Evolutionary conservation across 1,284 basidiomycete genomes (phyloP).

Genomic region (Lignosus rhinocerotis): DNA sequence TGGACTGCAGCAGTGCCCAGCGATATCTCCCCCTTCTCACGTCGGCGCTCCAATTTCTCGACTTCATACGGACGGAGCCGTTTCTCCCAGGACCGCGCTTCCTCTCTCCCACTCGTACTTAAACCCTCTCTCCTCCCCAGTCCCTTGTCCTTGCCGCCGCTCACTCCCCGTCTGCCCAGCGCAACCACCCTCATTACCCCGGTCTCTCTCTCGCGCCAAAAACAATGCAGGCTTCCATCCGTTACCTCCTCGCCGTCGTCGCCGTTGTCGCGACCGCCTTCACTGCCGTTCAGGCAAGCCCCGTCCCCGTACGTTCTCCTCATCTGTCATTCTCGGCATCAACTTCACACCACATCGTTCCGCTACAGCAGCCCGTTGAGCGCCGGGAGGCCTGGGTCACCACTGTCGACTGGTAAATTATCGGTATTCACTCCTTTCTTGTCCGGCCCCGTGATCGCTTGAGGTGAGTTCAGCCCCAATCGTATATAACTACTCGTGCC

Average conservation of each 20-base stretch:
- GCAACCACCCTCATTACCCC: not conserved
- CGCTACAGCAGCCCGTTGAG: conserved; percentile 10
- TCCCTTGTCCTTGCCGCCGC: conserved; percentile 3
- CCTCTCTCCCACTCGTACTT: conserved; percentile 12
- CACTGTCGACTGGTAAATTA: conserved; percentile 21
- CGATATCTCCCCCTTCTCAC: not conserved
- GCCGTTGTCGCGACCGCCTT: conserved; percentile 17
- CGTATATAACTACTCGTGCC: conserved; percentile 2
- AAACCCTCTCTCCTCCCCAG: conserved; percentile 6
- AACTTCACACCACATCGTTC: not conserved
- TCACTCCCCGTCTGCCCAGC: conserved; percentile 1
- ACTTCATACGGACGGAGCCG: not conserved
- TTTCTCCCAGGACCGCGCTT: not conserved
- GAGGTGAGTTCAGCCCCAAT: not conserved
- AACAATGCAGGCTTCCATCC: conserved; percentile 19
- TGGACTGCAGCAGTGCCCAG: not conserved
- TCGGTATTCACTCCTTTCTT: not conserved
- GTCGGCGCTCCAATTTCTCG: not conserved
- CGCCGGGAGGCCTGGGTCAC: conserved; percentile 23
- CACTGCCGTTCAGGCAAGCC: conserved; percentile 18
- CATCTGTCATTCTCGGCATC: too few species aligned
- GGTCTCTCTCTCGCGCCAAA: not conserved
- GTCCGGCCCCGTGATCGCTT: not conserved
- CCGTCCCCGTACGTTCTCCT: conserved; percentile 12
- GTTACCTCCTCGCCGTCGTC: conserved; percentile 19